Conservation (phyloP, 2,329 filamentous ascomycete species). For the Zymoseptoria crescenta region DNA sequence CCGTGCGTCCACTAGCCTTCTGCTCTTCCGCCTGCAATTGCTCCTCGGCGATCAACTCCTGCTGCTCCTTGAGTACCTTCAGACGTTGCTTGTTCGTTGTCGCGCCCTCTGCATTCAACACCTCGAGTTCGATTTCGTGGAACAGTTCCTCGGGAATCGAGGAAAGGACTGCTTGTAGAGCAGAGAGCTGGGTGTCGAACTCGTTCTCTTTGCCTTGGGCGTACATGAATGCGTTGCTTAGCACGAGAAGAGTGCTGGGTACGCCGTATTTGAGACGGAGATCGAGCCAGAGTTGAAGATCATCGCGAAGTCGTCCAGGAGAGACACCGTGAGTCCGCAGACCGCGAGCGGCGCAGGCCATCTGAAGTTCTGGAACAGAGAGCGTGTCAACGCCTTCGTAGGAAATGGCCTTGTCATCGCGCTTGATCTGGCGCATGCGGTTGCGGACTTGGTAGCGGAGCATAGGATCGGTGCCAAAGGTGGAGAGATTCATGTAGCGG, state of each 20-base stretch:
- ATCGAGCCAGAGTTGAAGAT: constrained; percentile 89
- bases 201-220: constrained; percentile 76
- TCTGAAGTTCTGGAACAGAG: constrained; percentile 88
- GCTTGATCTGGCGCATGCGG: constrained; percentile 98
- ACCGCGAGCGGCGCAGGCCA: constrained; percentile 82
- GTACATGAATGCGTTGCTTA: constrained; percentile 98
- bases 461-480: constrained; percentile 96
- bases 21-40: constrained; percentile 82
- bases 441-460: constrained; percentile 94
- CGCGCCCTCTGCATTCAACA: constrained; percentile 91
- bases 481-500: constrained; percentile 95
- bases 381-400: constrained; percentile 90
- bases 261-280: constrained; percentile 87
- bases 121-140: constrained; percentile 98
- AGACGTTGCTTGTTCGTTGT: constrained; percentile 98
- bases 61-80: constrained; percentile 95
- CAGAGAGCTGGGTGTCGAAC: constrained; percentile 83
- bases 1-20: constrained; percentile 58
- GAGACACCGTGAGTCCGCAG: constrained; percentile 89
- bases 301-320: constrained; percentile 76
- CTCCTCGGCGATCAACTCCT: constrained; percentile 96
- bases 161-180: constrained; percentile 82
- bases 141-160: constrained; percentile 96
- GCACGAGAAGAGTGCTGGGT: constrained; percentile 88
- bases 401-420: constrained; percentile 88